phyloP scores from a whole-genome alignment of 1,284 basidiomycete species.

The Marasmius tenuissimus region DNA sequence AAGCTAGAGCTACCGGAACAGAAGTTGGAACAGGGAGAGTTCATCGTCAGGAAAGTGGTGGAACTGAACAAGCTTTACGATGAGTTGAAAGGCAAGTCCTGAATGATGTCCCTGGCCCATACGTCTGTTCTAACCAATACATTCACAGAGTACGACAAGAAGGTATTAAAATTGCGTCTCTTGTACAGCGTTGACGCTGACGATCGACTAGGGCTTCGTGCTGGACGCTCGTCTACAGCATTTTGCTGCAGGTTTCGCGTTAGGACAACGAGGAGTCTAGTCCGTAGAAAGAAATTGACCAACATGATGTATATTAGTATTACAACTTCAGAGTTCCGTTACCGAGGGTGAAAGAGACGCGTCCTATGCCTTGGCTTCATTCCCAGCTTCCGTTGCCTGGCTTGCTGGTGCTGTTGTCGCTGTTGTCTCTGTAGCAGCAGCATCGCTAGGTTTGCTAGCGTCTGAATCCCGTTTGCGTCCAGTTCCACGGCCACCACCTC shows the following conservation, averaged over 20 bases:
- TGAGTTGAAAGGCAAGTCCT: slow-evolving; percentile 62
- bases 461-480: not conserved
- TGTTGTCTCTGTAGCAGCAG: not conserved
- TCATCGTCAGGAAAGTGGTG: slow-evolving; percentile 75
- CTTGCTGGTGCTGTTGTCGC: not conserved
- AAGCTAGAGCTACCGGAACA: slow-evolving; percentile 60
- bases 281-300: not conserved
- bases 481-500: slow-evolving; percentile 5
- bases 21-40: slow-evolving; percentile 79
- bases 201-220: slow-evolving; percentile 56
- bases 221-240: slow-evolving; percentile 78
- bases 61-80: slow-evolving; percentile 62
- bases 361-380: not conserved
- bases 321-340: not conserved
- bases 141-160: slow-evolving; percentile 61
- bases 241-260: slow-evolving; percentile 69
- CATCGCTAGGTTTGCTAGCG: not conserved
- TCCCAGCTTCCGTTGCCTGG: not conserved
- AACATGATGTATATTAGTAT: not conserved
- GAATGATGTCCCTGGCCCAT: not conserved
- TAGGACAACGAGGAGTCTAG: slow-evolving; percentile 36
- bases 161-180: slow-evolving; percentile 35
- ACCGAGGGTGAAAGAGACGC: not conserved
- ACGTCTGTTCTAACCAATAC: slow-evolving; percentile 5
- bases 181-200: slow-evolving; percentile 6